Evolutionary conservation across 495 filamentous ascomycete genomes (phyloP).

Genomic region (Clavariopsis aquatica): DNA sequence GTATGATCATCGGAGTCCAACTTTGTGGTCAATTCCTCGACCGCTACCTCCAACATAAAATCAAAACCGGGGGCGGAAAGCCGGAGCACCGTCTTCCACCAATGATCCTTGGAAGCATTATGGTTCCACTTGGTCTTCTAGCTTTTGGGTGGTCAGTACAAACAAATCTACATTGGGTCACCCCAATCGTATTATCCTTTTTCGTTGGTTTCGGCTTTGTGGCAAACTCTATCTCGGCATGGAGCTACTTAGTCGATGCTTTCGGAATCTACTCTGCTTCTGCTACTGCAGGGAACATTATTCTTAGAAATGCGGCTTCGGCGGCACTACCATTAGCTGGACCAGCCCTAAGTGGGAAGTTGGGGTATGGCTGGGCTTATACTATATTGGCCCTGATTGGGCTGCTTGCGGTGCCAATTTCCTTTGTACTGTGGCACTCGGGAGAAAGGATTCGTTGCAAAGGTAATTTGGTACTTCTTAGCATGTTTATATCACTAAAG

Average conservation of each 20-base stretch:
- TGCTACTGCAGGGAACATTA: conserved; percentile 41
- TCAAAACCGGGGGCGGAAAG: background rate
- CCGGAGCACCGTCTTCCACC: conserved; percentile 44
- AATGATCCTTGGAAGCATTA: conserved; percentile 39
- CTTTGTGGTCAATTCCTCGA: conserved; percentile 37
- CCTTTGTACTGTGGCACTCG: conserved; percentile 2
- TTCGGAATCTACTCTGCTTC: conserved; percentile 44
- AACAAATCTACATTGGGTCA: conserved; percentile 39
- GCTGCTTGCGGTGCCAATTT: conserved; percentile 15
- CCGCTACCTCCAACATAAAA: conserved; percentile 12
- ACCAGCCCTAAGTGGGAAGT: conserved; percentile 3
- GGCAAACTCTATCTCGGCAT: conserved; percentile 42
- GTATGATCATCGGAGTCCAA: conserved; percentile 38
- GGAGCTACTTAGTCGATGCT: conserved; percentile 45
- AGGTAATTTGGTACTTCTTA: too few species aligned
- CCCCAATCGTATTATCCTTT: conserved; percentile 40
- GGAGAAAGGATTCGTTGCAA: conserved; percentile 3
- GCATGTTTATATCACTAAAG: too few species aligned
- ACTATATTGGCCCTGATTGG: conserved; percentile 20
- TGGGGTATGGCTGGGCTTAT: conserved; percentile 34
- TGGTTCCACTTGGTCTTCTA: conserved; percentile 38
- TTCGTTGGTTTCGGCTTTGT: conserved; percentile 40
- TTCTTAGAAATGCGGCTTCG: conserved; percentile 34
- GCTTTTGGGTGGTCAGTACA: conserved; percentile 42
- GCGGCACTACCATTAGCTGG: conserved; percentile 30